These are phyloP conservation scores for Chlorella sp. DNA, from an alignment of 139 green algal species.

Conservation along the genomic window DNA sequence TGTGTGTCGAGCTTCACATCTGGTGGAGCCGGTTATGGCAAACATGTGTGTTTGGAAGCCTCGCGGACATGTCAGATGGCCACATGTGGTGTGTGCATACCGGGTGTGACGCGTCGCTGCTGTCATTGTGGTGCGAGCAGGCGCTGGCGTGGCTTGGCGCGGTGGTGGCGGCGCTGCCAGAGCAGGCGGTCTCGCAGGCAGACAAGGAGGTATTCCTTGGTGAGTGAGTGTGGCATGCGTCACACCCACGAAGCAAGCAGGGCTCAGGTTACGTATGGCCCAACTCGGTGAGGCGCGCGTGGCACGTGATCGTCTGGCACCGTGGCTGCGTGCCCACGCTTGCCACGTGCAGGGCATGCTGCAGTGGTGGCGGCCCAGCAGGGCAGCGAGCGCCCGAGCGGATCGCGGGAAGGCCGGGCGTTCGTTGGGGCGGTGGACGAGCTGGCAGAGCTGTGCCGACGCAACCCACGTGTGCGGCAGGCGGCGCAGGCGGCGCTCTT, in stretches of 20 bases:
- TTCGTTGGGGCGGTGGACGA: slow-evolving; percentile 51
- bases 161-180: slow-evolving; percentile 42
- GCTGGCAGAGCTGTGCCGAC: slow-evolving; percentile 56
- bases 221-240: not conserved
- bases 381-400: not conserved
- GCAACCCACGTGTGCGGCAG: slow-evolving; percentile 41
- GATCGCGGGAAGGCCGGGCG: not conserved
- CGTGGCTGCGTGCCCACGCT: too few relatives aligned
- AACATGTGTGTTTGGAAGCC: not conserved
- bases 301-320: not conserved
- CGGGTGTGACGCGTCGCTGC: too few relatives aligned
- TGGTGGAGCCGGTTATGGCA: not conserved
- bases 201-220: slow-evolving; percentile 46
- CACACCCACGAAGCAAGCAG: not conserved
- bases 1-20: not conserved
- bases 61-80: not conserved
- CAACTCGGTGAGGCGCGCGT: not conserved
- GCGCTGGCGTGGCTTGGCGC: slow-evolving; percentile 44
- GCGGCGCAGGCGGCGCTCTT: slow-evolving; percentile 51
- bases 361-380: not conserved
- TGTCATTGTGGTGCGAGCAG: too few relatives aligned
- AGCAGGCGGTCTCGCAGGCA: slow-evolving; percentile 21
- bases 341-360: not conserved
- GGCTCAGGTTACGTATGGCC: not conserved
- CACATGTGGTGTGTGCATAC: too few relatives aligned